A percentile compares a stretch with the other conserved stretches of the same genome.
phyloP scores from a whole-genome alignment of 2,329 filamentous ascomycete genomes.

The Microdochium trichocladiopsis region DNA sequence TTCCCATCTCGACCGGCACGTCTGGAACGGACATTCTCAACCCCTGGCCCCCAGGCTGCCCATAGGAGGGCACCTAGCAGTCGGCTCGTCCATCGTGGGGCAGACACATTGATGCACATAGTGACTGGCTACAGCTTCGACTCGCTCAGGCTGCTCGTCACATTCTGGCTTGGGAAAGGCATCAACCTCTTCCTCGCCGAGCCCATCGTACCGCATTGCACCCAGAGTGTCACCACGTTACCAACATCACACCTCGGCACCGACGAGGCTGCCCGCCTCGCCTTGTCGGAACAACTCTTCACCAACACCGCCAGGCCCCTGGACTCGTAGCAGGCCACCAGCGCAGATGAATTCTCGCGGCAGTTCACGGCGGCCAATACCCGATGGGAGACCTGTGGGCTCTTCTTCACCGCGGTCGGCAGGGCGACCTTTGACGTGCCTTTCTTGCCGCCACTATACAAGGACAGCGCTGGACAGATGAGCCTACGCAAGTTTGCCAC shows the following conservation, averaged over 20 bases:
- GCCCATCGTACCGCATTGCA: not conserved
- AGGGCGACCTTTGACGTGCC: constrained; percentile 12
- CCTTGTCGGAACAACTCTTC: not conserved
- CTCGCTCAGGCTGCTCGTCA: not conserved
- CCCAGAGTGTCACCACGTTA: not conserved
- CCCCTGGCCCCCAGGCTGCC: constrained; percentile 1
- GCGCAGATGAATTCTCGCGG: constrained; percentile 5
- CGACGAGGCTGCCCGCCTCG: not conserved
- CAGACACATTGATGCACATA: not conserved
- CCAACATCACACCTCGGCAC: not conserved
- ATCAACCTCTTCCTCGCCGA: not conserved
- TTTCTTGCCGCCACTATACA: constrained; percentile 5
- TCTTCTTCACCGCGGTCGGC: constrained; percentile 14
- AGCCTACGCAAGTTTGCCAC: constrained; percentile 9
- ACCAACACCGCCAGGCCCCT: constrained; percentile 5
- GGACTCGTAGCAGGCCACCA: not conserved
- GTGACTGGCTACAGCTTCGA: not conserved
- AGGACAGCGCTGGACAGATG: constrained; percentile 7
- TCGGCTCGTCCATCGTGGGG: not conserved
- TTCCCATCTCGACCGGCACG: not conserved
- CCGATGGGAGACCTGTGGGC: constrained; percentile 15
- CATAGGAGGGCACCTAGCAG: not conserved
- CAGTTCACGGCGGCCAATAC: constrained; percentile 8
- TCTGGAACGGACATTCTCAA: constrained; percentile 3
- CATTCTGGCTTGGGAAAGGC: not conserved